Percentiles rank a stretch among this genome's conserved stretches.
Conservation (phyloP, 2,329 filamentous ascomycete genomes). For the Fusarium irregulare region DNA sequence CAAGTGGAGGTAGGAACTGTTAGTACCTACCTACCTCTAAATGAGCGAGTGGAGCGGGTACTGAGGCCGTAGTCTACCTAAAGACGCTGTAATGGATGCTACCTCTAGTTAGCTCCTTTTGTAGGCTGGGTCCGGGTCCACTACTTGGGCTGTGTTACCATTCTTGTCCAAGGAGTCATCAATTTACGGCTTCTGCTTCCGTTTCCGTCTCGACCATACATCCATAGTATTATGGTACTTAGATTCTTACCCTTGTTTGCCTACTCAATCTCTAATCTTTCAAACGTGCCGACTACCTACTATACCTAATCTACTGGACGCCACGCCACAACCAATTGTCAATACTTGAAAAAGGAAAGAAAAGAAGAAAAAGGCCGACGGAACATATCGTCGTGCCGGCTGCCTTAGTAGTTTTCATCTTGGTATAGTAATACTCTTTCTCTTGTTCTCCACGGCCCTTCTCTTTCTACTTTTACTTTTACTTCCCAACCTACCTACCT, state of each 20-base stretch:
- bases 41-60: background rate
- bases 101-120: background rate
- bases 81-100: background rate
- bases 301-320: background rate
- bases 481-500: background rate
- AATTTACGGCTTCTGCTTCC: constrained; percentile 29
- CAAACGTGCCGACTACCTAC: background rate
- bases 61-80: background rate
- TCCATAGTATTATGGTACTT: background rate
- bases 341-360: background rate
- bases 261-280: constrained; percentile 12
- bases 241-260: constrained; percentile 7
- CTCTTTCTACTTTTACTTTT: background rate
- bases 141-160: constrained; percentile 24
- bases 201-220: constrained; percentile 19
- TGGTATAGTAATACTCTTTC: background rate
- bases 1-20: background rate
- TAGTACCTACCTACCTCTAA: too few species aligned
- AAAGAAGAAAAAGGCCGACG: constrained; percentile 2
- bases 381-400: background rate
- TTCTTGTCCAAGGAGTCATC: constrained; percentile 28
- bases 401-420: background rate
- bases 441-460: background rate
- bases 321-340: background rate
- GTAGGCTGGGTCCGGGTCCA: constrained; percentile 19